Evolutionary conservation across 805 yeast genomes (phyloP).

Genomic region (Kuraishia molischiana): DNA sequence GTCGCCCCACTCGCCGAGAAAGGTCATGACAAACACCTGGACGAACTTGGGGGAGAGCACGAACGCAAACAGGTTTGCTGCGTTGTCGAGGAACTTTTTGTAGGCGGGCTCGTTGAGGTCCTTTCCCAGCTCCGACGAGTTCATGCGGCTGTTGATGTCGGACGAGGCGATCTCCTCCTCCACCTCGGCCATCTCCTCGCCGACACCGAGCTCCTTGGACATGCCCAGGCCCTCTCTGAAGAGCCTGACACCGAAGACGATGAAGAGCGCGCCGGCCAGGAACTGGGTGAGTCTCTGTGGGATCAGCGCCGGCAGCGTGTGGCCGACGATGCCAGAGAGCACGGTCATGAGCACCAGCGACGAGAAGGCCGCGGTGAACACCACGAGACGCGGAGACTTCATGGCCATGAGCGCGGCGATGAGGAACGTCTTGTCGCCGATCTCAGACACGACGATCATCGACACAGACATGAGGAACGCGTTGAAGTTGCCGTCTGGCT

Average conservation of each 20-base stretch:
- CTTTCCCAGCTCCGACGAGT: slow-evolving; percentile 47
- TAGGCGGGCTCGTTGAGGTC: neutral
- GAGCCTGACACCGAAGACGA: slow-evolving; percentile 73
- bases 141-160: slow-evolving; percentile 40
- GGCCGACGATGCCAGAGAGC: slow-evolving; percentile 85
- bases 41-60: slow-evolving; percentile 84
- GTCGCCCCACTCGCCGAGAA: slow-evolving; percentile 98
- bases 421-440: slow-evolving; percentile 94
- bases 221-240: slow-evolving; percentile 74
- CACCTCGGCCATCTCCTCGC: slow-evolving; percentile 93
- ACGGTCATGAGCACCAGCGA: slow-evolving; percentile 88
- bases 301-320: slow-evolving; percentile 74
- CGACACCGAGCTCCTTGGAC: slow-evolving; percentile 79
- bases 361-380: slow-evolving; percentile 80
- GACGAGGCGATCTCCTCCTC: slow-evolving; percentile 80
- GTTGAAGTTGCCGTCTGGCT: slow-evolving; percentile 10
- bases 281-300: slow-evolving; percentile 75
- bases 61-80: slow-evolving; percentile 47
- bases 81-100: slow-evolving; percentile 17
- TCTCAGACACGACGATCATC: slow-evolving; percentile 92
- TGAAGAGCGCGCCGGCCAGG: slow-evolving; percentile 70
- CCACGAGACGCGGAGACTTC: slow-evolving; percentile 77
- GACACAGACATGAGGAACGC: slow-evolving; percentile 74
- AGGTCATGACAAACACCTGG: slow-evolving; percentile 92
- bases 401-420: slow-evolving; percentile 98